Evolutionary conservation across 768 basidiomycete genomes (phyloP).

Genomic region (Boletus edulis): DNA sequence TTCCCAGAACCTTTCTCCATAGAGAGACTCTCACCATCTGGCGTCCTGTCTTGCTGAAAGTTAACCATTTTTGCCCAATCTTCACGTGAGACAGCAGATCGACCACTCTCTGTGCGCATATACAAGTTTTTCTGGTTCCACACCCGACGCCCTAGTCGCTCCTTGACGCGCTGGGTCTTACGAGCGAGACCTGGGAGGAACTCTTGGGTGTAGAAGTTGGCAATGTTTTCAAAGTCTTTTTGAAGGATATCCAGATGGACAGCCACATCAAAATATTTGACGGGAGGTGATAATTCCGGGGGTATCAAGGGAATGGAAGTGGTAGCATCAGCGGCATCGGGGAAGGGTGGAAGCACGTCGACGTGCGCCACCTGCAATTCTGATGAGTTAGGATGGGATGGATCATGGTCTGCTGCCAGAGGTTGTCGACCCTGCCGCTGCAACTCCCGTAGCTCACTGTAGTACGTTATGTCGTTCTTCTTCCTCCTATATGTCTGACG

Average conservation of each 20-base stretch:
- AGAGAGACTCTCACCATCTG: not conserved
- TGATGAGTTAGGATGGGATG: conserved; percentile 7
- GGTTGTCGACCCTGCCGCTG: conserved; percentile 22
- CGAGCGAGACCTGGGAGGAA: conserved; percentile 48
- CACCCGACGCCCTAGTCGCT: conserved; percentile 74
- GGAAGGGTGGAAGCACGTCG: not conserved
- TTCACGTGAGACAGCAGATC: conserved; percentile 39
- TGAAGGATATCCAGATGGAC: conserved; percentile 56
- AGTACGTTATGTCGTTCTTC: conserved; percentile 44
- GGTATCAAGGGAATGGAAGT: conserved; percentile 30
- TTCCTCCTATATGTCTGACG: conserved; percentile 48
- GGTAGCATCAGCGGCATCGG: not conserved
- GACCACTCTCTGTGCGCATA: conserved; percentile 32
- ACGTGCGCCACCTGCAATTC: not conserved
- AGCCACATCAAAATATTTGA: conserved; percentile 44
- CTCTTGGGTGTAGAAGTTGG: conserved; percentile 36
- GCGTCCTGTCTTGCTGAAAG: conserved; percentile 31
- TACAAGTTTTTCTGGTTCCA: conserved; percentile 62
- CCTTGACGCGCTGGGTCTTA: conserved; percentile 62
- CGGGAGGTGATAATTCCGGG: conserved; percentile 14
- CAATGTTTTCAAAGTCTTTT: conserved; percentile 52
- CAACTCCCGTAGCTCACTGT: conserved; percentile 31
- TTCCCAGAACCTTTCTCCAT: not conserved
- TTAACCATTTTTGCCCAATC: conserved; percentile 52
- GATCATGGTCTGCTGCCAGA: conserved; percentile 21